Evolutionary conservation across 805 yeast genomes (phyloP), one percentile per base, ranked within the genome.

Genomic region (Candida glaebosa): DNA sequence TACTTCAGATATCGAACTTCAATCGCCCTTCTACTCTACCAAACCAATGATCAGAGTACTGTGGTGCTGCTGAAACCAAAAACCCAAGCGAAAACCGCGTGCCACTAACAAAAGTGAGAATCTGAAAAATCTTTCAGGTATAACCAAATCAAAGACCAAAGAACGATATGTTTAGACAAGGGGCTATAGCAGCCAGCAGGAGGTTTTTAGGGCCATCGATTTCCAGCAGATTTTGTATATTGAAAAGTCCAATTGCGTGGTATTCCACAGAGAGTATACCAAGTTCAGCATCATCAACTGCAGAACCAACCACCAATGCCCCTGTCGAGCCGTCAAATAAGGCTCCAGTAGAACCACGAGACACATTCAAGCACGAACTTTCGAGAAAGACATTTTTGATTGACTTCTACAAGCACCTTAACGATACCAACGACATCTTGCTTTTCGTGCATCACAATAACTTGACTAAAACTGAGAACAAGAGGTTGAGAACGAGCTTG

Each of bases 381-480:
- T 81, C 91, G 3, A 80, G 97, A 67, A 91, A 91, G 68, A 89
- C 97, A 0, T 89, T 80, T 52, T 70, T 91, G 48, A 71, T 91
- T 47, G 96, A 91, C 62, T 70, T 77, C 50, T 91, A 91, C 71
- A 78, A 87, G 46, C 66, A 82, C 47, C 60, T 88, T 47, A 74
- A 88, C 66, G 81, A 82, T 43, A 69, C 64, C 20, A 79, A 80
- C 59, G 81, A 87, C 30, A 80, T 90, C 34, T 71, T 90, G 10
- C 71, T 91, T 41, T 81, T 87, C 51, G 78, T 82, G 4, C 99
- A 93, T 66, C 91, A 87, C 67, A 87, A 88, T 60, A 89, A 89
- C 59, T 65, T 90, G 51, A 61, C 77, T 42, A 82, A 87, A 50
- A 53, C 63, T 10, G 98, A 93, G 48, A 81, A 84, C 57, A 76